Percentiles rank a stretch among this genome's conserved stretches.
phyloP scores from a whole-genome alignment of 768 basidiomycete genomes.

The Tylopilus vinaceipallidus region DNA sequence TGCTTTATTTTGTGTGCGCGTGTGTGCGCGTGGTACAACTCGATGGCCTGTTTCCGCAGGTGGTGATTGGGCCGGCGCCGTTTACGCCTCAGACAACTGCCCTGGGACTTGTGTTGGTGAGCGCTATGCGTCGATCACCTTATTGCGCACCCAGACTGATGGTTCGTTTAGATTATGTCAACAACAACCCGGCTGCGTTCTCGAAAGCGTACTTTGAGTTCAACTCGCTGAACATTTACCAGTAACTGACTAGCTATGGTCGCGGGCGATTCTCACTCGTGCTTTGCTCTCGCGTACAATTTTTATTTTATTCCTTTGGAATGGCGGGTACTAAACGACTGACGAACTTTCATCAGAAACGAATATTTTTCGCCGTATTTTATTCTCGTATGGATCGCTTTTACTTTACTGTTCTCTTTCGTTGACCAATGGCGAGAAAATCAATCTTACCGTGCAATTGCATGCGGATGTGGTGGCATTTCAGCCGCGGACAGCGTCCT shows the following conservation, averaged over 20 bases:
- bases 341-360: no score
- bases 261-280: no score
- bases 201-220: constrained; percentile 24
- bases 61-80: constrained; percentile 30
- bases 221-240: constrained; percentile 23
- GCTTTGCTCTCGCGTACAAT: no score
- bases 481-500: neutral
- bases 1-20: neutral
- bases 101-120: constrained; percentile 30
- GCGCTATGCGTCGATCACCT: neutral
- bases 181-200: constrained; percentile 26
- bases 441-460: neutral
- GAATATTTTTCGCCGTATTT: no score
- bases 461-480: neutral
- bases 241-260: constrained; percentile 4
- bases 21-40: neutral
- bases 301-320: no score
- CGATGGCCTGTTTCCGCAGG: constrained; percentile 10
- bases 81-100: constrained; percentile 19
- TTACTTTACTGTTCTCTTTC: no score
- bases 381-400: no score
- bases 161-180: constrained; percentile 46
- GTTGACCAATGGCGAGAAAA: neutral
- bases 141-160: constrained; percentile 25
- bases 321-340: no score